Percentiles rank a stretch among this genome's conserved stretches.
Evolutionary conservation across 2,329 filamentous ascomycete genomes (phyloP).

Genomic region (Cercospora canescens): DNA sequence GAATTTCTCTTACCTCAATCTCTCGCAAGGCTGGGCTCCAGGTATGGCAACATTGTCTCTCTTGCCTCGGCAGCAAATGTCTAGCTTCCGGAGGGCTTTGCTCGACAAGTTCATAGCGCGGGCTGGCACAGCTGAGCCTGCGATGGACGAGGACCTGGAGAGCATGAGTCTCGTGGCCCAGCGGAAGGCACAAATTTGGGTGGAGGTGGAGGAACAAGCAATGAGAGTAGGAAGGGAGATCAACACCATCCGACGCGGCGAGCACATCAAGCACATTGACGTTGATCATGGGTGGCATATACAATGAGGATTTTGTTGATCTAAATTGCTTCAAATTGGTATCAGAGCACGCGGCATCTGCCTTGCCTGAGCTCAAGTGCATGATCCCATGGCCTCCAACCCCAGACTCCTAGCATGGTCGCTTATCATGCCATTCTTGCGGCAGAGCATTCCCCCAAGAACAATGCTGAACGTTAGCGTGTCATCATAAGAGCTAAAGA

Average conservation of each 20-base stretch:
- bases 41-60: constrained; percentile 19
- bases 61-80: constrained; percentile 34
- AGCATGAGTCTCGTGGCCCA: constrained; percentile 1
- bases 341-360: not conserved
- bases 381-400: not conserved
- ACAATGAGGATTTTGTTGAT: not conserved
- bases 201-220: constrained; percentile 41
- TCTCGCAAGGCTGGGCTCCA: constrained; percentile 49
- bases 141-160: not conserved
- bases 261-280: constrained; percentile 15
- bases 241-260: constrained; percentile 27
- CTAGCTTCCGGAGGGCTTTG: constrained; percentile 1
- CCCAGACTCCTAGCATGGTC: not conserved
- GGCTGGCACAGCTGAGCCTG: not conserved
- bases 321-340: not conserved
- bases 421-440: not conserved
- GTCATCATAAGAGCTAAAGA: not conserved
- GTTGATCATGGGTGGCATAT: constrained; percentile 23
- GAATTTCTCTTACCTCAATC: constrained; percentile 44
- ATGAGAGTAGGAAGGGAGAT: constrained; percentile 36
- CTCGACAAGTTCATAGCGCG: constrained; percentile 10
- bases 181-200: constrained; percentile 34
- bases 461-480: not conserved
- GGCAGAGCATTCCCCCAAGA: not conserved
- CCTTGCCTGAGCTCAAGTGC: not conserved